Base-by-base conservation (phyloP, 2,329 filamentous ascomycete genomes). In the Dactylellina sp. region DNA sequence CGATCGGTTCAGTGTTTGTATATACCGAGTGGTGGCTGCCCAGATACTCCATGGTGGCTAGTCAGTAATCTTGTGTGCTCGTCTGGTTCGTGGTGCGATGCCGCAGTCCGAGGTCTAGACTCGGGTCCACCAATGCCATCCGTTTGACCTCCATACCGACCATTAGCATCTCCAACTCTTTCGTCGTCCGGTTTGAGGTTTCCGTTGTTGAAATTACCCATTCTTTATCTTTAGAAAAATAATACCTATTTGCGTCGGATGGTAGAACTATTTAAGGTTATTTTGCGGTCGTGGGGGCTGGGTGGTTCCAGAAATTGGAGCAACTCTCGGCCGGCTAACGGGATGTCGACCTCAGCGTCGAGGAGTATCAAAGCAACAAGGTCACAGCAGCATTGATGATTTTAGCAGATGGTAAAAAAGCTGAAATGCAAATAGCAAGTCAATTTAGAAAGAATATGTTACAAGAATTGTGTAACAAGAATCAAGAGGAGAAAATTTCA, bases 1-100 rank as follows among this genome's bases (percentile, higher is more conserved):
- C n/a, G n/a, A n/a, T n/a, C n/a, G n/a, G n/a, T n/a, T n/a, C n/a
- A n/a, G n/a, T n/a, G n/a, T n/a, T n/a, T n/a, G 12, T 50, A 57
- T 50, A 32, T 55, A 74, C 70, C 70, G 22, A 74, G 70, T 9
- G 70, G 70, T 12, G 70, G 70, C 22, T 66, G 70, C 22, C 70
- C 70, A 1, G 70, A 66, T 11, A 72, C 22, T n/a, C 59, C 68
- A 49, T 64, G 68, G 32, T 64, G 60, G 6, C 28, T 14, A n/a
- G 24, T 39, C 16, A 74, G 25, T 39, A 74, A 57, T 16, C 70
- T 42, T 5, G 70, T 74, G 4, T 47, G 47, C 39, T 74, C 70
- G 42, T 65, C 61, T 16, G 70, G 70, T 25, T 74, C 70, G n/a
- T 32, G 18, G n/a, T 63, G 39, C 9, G 20, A 20, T 16, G 16